Evolutionary conservation across 2,329 filamentous ascomycete genomes (phyloP).

Genomic region (Colletotrichum sp.): DNA sequence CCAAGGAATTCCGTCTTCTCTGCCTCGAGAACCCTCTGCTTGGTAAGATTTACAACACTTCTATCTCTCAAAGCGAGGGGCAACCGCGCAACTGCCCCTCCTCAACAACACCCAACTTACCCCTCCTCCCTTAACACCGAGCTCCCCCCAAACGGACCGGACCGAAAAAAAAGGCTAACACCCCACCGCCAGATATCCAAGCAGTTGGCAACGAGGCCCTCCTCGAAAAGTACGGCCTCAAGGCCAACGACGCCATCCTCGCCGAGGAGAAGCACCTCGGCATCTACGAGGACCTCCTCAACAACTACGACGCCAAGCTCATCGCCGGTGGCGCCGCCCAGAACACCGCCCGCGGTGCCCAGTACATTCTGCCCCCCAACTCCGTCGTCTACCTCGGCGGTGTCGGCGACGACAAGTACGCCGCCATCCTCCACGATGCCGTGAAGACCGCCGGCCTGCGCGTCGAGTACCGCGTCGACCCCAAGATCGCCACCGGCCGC

Average conservation of each 20-base stretch:
- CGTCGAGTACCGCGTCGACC: constrained; percentile 93
- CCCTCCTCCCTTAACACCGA: constrained; percentile 16
- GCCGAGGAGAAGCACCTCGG: constrained; percentile 89
- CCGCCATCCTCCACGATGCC: constrained; percentile 84
- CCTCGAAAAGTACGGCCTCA: constrained; percentile 90
- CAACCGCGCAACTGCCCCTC: background rate
- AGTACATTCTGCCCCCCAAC: constrained; percentile 91
- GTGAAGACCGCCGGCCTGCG: constrained; percentile 87
- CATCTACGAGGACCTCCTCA: constrained; percentile 92
- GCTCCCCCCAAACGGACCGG: background rate
- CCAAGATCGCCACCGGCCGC: constrained; percentile 83
- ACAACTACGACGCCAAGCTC: constrained; percentile 90
- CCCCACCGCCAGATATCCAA: constrained; percentile 76
- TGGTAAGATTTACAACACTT: constrained; percentile 58
- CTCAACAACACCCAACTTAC: background rate
- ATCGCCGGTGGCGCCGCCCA: constrained; percentile 96
- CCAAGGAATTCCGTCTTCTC: constrained; percentile 86
- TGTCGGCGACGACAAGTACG: constrained; percentile 95
- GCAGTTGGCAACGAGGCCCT: constrained; percentile 81
- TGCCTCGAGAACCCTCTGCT: constrained; percentile 98
- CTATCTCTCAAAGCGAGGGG: background rate
- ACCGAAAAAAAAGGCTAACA: background rate
- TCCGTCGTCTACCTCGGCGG: constrained; percentile 93
- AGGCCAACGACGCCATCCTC: constrained; percentile 97
- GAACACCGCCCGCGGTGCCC: constrained; percentile 94